These are phyloP conservation scores for Teratosphaeria gauchensis DNA, from an alignment of 2,329 filamentous ascomycete genomes.

Conservation along the genomic window DNA sequence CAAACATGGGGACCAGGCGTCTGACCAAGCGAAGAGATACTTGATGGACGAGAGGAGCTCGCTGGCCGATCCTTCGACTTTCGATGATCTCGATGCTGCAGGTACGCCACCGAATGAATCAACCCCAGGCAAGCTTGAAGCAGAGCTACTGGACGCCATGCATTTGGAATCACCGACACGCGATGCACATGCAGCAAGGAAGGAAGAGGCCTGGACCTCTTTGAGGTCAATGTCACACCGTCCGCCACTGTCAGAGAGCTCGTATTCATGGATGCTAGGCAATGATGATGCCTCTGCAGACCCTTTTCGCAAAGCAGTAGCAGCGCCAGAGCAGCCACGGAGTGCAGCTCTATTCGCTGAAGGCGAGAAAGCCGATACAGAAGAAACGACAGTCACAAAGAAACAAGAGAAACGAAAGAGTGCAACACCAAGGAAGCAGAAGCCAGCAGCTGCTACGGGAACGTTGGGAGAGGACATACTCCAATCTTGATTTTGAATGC, in stretches of 20 bases:
- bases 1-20: not conserved
- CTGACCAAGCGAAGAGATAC: not conserved
- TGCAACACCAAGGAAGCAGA: not conserved
- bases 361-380: not conserved
- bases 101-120: not conserved
- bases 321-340: not conserved
- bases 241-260: slow-evolving; percentile 59
- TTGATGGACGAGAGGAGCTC: not conserved
- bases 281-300: slow-evolving; percentile 3
- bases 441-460: not conserved
- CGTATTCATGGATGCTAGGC: slow-evolving; percentile 69
- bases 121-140: not conserved
- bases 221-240: slow-evolving; percentile 21
- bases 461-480: not conserved
- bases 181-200: not conserved
- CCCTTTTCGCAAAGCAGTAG: not conserved
- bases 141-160: not conserved
- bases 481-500: not conserved
- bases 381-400: not conserved
- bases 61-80: slow-evolving; percentile 9
- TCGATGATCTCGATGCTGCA: slow-evolving; percentile 7
- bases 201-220: not conserved
- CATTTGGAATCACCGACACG: not conserved
- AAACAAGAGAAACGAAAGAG: not conserved
- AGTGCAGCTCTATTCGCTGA: not conserved